Evolutionary conservation across 768 basidiomycete species (phyloP).

Genomic region (Termitomyces sp.): DNA sequence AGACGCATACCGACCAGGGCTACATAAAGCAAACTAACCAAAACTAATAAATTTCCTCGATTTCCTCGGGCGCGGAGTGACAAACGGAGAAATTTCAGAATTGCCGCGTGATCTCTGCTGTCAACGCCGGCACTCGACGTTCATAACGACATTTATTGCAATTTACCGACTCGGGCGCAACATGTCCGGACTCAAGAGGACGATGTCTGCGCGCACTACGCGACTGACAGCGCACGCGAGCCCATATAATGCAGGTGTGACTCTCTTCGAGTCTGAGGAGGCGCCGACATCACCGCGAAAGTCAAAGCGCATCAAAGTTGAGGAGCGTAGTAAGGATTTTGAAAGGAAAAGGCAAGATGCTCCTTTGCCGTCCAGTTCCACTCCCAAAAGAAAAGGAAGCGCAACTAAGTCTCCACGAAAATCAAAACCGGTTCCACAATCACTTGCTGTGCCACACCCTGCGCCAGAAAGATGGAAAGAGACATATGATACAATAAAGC

Average conservation of each 20-base stretch:
- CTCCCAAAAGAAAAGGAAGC: constrained; percentile 15
- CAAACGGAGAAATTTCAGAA: constrained; percentile 6
- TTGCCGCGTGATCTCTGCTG: neutral
- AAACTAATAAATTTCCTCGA: constrained; percentile 11
- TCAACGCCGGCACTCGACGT: neutral
- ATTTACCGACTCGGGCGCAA: neutral
- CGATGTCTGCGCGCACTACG: constrained; percentile 18
- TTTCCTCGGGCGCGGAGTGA: constrained; percentile 2
- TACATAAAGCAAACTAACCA: constrained; percentile 11
- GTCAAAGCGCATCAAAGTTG: constrained; percentile 25
- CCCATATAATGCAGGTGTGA: constrained; percentile 38
- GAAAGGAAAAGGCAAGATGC: neutral
- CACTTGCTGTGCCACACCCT: constrained; percentile 57
- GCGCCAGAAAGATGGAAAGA: constrained; percentile 64
- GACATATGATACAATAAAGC: constrained; percentile 64
- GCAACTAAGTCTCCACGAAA: constrained; percentile 38
- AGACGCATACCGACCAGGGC: constrained; percentile 6
- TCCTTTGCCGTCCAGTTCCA: constrained; percentile 6
- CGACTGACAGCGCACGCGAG: constrained; percentile 34
- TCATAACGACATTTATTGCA: neutral
- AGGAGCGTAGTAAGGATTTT: constrained; percentile 1
- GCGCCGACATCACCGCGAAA: constrained; percentile 16
- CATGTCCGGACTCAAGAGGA: constrained; percentile 15
- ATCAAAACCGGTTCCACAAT: constrained; percentile 46
- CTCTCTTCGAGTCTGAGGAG: constrained; percentile 29